Evolutionary conservation across 2,329 filamentous ascomycete species (phyloP).

Genomic region (Exophiala sp.): DNA sequence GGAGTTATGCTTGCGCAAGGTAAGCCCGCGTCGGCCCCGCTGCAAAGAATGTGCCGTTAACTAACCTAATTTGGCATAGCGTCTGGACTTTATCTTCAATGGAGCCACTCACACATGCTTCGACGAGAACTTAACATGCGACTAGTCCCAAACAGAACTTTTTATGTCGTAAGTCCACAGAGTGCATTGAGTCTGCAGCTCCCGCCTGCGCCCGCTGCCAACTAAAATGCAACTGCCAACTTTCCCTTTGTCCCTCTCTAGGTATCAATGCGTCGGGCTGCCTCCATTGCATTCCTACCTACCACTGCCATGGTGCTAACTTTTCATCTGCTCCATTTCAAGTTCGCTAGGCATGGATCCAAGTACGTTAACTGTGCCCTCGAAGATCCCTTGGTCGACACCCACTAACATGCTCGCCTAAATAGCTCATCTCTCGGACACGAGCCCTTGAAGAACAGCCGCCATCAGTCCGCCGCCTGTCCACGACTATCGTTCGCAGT

Average conservation of each 20-base stretch:
- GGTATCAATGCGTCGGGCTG: not conserved
- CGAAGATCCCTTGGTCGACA: too few relatives aligned
- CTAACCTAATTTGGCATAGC: not conserved
- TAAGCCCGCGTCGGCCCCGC: not conserved
- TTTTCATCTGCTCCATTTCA: not conserved
- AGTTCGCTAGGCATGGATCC: too few relatives aligned
- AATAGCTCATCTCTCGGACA: too few relatives aligned
- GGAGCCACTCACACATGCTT: not conserved
- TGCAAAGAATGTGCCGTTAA: not conserved
- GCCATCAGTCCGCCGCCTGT: not conserved
- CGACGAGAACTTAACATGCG: not conserved
- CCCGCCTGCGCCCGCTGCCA: slow-evolving; percentile 1
- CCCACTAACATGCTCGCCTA: too few relatives aligned
- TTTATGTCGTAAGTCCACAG: not conserved
- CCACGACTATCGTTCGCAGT: not conserved
- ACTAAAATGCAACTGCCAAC: not conserved
- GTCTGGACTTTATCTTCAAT: not conserved
- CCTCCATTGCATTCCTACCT: not conserved
- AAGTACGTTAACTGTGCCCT: too few relatives aligned
- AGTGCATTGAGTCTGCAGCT: not conserved
- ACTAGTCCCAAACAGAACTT: not conserved
- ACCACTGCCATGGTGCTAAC: not conserved
- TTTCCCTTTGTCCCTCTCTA: not conserved
- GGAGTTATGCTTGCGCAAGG: not conserved
- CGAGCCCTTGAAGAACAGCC: not conserved